Conservation (phyloP, 768 basidiomycete genomes). For the Asterophora parasitica region DNA sequence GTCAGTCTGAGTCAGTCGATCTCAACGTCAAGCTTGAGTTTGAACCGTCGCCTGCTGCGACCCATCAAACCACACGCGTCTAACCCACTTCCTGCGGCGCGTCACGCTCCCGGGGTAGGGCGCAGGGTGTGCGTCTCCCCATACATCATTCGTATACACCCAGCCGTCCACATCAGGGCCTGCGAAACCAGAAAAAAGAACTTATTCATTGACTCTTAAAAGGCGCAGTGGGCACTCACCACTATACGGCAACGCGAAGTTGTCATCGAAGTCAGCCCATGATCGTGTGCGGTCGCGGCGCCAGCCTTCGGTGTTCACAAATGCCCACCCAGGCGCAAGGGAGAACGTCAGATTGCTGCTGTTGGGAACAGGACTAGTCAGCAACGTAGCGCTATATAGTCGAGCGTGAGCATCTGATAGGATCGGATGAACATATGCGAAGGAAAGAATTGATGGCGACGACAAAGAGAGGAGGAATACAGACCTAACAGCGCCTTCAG, state of each 20-base stretch:
- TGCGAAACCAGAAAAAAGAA: not conserved
- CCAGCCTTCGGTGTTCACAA: conserved; percentile 78
- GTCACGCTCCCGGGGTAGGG: conserved; percentile 48
- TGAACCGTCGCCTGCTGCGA: not conserved
- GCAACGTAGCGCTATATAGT: not conserved
- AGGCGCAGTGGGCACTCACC: not conserved
- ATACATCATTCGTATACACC: conserved; percentile 77
- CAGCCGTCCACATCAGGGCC: conserved; percentile 52
- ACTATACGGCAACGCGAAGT: conserved; percentile 11
- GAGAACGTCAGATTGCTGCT: conserved; percentile 81
- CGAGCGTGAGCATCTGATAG: no score
- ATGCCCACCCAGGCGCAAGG: conserved; percentile 69
- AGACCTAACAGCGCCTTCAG: conserved; percentile 59
- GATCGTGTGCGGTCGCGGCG: conserved; percentile 53
- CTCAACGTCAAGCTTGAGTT: no score
- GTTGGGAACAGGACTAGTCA: conserved; percentile 14
- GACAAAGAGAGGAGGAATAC: conserved; percentile 18
- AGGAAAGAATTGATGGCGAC: not conserved
- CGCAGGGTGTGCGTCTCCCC: conserved; percentile 48
- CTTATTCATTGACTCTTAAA: not conserved
- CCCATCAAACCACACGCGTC: conserved; percentile 58
- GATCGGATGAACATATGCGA: no score
- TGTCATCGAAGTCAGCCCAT: conserved; percentile 43
- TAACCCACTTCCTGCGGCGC: conserved; percentile 62
- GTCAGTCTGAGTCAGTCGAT: no score